Percentiles rank a stretch among this genome's conserved stretches.
Conservation (phyloP, 2,329 filamentous ascomycete species). For the Xylariaceae sp. region DNA sequence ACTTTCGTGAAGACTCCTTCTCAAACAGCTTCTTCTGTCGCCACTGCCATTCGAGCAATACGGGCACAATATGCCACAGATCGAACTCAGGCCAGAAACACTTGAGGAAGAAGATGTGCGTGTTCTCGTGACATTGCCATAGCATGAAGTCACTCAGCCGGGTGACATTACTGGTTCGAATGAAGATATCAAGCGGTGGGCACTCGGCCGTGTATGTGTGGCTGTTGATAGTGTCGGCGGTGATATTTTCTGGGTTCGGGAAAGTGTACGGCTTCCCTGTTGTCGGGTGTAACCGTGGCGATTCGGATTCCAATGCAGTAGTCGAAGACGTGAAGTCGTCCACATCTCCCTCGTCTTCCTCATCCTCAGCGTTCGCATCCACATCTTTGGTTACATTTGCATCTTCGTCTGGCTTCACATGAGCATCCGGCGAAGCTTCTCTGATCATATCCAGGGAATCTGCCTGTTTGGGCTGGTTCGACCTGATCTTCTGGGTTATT, state of each 20-base stretch:
- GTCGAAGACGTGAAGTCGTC: conserved; percentile 56
- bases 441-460: conserved; percentile 47
- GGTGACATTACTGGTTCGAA: conserved; percentile 89
- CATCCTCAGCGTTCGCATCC: neutral
- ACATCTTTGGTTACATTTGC: neutral
- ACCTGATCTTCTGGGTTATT: conserved; percentile 79
- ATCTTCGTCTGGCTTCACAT: conserved; percentile 40
- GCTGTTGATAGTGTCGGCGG: conserved; percentile 69
- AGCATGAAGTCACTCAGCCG: conserved; percentile 96
- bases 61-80: conserved; percentile 86
- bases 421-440: conserved; percentile 43
- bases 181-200: conserved; percentile 83
- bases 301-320: conserved; percentile 53
- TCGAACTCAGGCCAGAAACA: conserved; percentile 96
- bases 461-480: conserved; percentile 51
- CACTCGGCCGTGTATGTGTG: conserved; percentile 85
- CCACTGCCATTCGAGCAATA: conserved; percentile 86
- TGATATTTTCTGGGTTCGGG: conserved; percentile 81
- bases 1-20: conserved; percentile 42
- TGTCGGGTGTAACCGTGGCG: conserved; percentile 39
- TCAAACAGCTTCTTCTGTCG: conserved; percentile 55
- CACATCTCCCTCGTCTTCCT: conserved; percentile 10
- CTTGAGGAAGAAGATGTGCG: conserved; percentile 85
- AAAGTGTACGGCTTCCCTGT: conserved; percentile 38
- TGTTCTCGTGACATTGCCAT: conserved; percentile 93